phyloP scores from a whole-genome alignment of 2,329 filamentous ascomycete genomes.

The Colletotrichum coccodes region DNA sequence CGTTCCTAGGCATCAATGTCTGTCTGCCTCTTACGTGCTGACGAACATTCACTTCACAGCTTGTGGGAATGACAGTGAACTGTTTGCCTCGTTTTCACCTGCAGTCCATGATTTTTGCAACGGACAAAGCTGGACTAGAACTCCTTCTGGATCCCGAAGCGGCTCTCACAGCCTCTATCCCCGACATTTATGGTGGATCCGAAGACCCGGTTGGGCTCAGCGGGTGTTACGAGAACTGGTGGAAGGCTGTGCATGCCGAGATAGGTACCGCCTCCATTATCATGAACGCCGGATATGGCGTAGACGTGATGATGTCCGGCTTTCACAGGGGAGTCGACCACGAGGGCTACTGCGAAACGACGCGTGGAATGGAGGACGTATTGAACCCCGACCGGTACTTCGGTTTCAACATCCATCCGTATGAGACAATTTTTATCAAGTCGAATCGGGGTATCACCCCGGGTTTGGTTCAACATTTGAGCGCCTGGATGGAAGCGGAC shows the following conservation, averaged over 20 bases:
- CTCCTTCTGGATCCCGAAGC: conserved; percentile 44
- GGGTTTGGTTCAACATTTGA: too few relatives aligned
- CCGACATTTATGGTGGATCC: conserved; percentile 38
- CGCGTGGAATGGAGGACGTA: conserved; percentile 36
- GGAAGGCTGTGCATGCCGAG: conserved; percentile 42
- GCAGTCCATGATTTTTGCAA: conserved; percentile 49
- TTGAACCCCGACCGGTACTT: conserved; percentile 41
- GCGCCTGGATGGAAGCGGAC: too few relatives aligned
- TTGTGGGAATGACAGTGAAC: conserved; percentile 48
- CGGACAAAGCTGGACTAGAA: conserved; percentile 47
- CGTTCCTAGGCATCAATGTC: too few relatives aligned
- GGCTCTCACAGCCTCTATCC: conserved; percentile 29
- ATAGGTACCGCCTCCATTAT: conserved; percentile 43
- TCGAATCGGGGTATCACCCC: conserved; percentile 43
- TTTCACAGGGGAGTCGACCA: conserved; percentile 33
- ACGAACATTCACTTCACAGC: conserved; percentile 35
- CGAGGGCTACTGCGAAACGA: conserved; percentile 9
- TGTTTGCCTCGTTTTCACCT: conserved; percentile 46
- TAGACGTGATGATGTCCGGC: conserved; percentile 45
- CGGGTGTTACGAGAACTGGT: conserved; percentile 40
- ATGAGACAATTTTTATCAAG: conserved; percentile 49
- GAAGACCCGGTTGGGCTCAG: conserved; percentile 41
- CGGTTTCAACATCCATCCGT: conserved; percentile 46
- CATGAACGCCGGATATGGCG: conserved; percentile 42
- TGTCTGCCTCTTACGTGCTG: too few relatives aligned